phyloP scores from a whole-genome alignment of 2,329 filamentous ascomycete genomes.

The Curvularia eragrostidis region DNA sequence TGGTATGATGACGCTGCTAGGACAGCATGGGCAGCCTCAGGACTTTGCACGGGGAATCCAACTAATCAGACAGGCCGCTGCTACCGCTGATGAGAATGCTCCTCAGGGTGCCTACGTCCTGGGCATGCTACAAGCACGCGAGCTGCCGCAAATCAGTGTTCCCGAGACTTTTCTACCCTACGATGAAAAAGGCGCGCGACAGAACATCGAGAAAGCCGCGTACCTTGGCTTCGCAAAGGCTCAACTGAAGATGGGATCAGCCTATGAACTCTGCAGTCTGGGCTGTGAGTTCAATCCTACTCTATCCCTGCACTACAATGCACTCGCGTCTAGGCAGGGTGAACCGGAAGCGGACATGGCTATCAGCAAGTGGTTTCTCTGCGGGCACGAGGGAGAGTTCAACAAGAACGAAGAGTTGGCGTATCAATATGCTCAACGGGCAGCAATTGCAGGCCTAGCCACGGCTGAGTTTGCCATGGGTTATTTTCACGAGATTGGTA shows the following conservation, averaged over 20 bases:
- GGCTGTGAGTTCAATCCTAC: constrained; percentile 95
- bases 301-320: constrained; percentile 93
- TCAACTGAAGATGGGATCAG: constrained; percentile 95
- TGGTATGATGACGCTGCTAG: constrained; percentile 96
- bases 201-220: constrained; percentile 95
- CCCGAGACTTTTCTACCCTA: constrained; percentile 74
- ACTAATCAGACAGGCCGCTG: constrained; percentile 81
- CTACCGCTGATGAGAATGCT: constrained; percentile 92
- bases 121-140: constrained; percentile 89
- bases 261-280: constrained; percentile 91
- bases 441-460: constrained; percentile 78
- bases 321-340: constrained; percentile 87
- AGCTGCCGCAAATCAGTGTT: constrained; percentile 87
- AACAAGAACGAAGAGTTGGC: constrained; percentile 95
- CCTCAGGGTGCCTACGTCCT: constrained; percentile 95
- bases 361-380: constrained; percentile 98
- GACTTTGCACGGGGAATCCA: constrained; percentile 80
- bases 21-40: constrained; percentile 88
- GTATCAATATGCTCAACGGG: constrained; percentile 87
- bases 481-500: constrained; percentile 97
- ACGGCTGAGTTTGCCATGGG: constrained; percentile 97
- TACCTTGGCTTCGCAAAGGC: constrained; percentile 96
- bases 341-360: constrained; percentile 94
- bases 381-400: constrained; percentile 90
- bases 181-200: constrained; percentile 75